Conservation (phyloP, 1,284 basidiomycete genomes). For the Thecaphora frezii region DNA sequence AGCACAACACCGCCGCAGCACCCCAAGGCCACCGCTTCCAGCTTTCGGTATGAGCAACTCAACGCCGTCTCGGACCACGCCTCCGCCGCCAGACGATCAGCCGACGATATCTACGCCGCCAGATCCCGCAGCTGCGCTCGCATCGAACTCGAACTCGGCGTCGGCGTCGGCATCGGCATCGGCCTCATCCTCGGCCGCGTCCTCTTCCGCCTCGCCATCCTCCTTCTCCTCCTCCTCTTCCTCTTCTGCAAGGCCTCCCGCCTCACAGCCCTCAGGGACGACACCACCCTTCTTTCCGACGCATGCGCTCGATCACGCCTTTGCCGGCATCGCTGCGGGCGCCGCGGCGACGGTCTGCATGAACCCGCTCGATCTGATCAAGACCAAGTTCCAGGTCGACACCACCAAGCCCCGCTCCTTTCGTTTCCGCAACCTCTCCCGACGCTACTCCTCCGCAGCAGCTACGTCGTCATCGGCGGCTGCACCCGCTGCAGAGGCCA, state of each 20-base stretch:
- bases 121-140: no score
- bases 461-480: slow-evolving; percentile 3
- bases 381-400: slow-evolving; percentile 83
- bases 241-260: not conserved
- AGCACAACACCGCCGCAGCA: not conserved
- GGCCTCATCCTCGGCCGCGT: not conserved
- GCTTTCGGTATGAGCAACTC: not conserved
- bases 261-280: not conserved
- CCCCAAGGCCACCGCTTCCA: not conserved
- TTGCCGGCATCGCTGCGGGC: slow-evolving; percentile 89
- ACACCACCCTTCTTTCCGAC: slow-evolving; percentile 43
- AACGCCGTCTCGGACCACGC: not conserved
- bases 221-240: not conserved
- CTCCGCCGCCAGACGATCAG: not conserved
- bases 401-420: slow-evolving; percentile 27
- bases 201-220: no score
- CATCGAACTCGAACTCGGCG: not conserved
- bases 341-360: slow-evolving; percentile 90
- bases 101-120: not conserved
- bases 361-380: slow-evolving; percentile 96
- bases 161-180: not conserved
- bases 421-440: slow-evolving; percentile 5
- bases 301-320: slow-evolving; percentile 76
- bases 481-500: no score
- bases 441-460: slow-evolving; percentile 6